Conservation (phyloP, 2,329 filamentous ascomycete species). For the Pseudogymnoascus sp. region DNA sequence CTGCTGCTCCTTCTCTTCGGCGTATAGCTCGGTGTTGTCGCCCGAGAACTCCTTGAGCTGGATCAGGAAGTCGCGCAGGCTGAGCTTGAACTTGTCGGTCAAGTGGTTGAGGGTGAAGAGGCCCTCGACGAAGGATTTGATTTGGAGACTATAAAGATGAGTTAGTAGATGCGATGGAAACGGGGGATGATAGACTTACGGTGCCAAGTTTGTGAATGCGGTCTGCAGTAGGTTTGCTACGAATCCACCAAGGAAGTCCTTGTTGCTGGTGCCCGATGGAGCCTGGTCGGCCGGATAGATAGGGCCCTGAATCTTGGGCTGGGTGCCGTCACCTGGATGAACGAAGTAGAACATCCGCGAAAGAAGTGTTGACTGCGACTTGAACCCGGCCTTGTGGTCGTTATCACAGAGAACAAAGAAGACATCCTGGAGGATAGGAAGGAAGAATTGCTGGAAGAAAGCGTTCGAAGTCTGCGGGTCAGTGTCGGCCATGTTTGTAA, state of each 20-base stretch:
- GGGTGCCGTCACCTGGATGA: constrained; percentile 56
- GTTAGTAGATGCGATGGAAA: constrained; percentile 30
- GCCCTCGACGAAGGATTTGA: constrained; percentile 80
- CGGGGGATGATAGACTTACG: constrained; percentile 47
- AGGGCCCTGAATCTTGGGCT: constrained; percentile 83
- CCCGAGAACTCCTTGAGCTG: constrained; percentile 94
- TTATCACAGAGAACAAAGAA: constrained; percentile 97
- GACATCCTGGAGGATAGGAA: constrained; percentile 90
- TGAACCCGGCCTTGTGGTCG: constrained; percentile 98
- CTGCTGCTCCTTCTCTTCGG: constrained; percentile 90
- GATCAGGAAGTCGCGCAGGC: constrained; percentile 93
- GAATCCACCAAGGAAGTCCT: constrained; percentile 83
- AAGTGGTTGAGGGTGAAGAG: constrained; percentile 83
- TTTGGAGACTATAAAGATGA: constrained; percentile 57
- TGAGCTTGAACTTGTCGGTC: constrained; percentile 89
- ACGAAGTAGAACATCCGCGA: constrained; percentile 96
- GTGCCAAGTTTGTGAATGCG: constrained; percentile 87
- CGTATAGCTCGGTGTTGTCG: constrained; percentile 88
- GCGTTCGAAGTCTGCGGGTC: constrained; percentile 78
- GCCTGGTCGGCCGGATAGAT: constrained; percentile 84
- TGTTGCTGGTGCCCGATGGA: constrained; percentile 73
- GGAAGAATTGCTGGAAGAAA: constrained; percentile 98
- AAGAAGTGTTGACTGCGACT: constrained; percentile 88
- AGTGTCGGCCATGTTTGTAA: constrained; percentile 93
- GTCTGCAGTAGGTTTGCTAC: constrained; percentile 76